These are phyloP conservation scores for Pseudonectria buxi DNA, from an alignment of 2,329 filamentous ascomycete genomes.

Conservation along the genomic window DNA sequence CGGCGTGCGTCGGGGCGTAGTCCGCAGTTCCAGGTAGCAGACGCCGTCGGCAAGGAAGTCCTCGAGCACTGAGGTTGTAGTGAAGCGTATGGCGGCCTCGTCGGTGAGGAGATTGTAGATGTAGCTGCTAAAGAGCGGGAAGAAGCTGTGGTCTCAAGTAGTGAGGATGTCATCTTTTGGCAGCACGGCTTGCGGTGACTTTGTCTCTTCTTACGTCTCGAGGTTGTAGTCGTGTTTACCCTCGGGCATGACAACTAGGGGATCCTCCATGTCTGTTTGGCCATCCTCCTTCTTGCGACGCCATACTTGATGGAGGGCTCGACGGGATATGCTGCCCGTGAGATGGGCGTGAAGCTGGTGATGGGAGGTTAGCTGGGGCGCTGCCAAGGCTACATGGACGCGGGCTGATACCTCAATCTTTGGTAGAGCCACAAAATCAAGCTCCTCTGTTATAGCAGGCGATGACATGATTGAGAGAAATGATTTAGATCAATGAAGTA, in stretches of 20 bases:
- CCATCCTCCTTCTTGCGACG: conserved; percentile 46
- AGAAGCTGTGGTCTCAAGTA: conserved; percentile 50
- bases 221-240: conserved; percentile 68
- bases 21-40: conserved; percentile 71
- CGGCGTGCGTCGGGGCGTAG: conserved; percentile 63
- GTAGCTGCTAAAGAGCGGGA: conserved; percentile 69
- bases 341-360: conserved; percentile 71
- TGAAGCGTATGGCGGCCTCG: conserved; percentile 48
- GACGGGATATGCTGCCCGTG: conserved; percentile 67
- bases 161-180: background rate
- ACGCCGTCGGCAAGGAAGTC: conserved; percentile 67
- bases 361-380: background rate
- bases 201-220: conserved; percentile 49
- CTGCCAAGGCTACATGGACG: background rate
- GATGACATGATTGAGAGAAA: background rate
- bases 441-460: conserved; percentile 5
- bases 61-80: conserved; percentile 57
- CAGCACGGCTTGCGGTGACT: background rate
- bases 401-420: conserved; percentile 44
- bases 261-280: conserved; percentile 56
- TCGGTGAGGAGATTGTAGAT: conserved; percentile 71
- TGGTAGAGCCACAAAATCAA: conserved; percentile 44
- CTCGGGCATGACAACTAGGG: conserved; percentile 59
- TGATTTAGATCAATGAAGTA: background rate
- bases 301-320: conserved; percentile 72